phyloP scores from a whole-genome alignment of 2,329 filamentous ascomycete species.

The Penicillium sp. region DNA sequence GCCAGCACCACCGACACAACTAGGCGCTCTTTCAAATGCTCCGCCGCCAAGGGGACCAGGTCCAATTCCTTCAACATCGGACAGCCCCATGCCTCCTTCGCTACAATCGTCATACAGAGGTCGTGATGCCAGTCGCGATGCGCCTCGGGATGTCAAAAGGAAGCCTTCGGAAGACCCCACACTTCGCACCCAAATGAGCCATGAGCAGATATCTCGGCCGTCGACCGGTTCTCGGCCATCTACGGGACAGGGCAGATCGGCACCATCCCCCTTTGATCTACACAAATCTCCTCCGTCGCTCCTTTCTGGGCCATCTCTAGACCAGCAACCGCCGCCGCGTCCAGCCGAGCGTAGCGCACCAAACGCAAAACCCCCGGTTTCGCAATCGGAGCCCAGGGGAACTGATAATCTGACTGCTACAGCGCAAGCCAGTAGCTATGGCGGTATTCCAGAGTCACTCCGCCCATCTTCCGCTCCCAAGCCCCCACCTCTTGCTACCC shows the following conservation, averaged over 20 bases:
- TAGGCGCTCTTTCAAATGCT: constrained; percentile 9
- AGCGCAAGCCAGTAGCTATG: constrained; percentile 22
- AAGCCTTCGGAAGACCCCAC: constrained; percentile 40
- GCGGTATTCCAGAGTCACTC: constrained; percentile 22
- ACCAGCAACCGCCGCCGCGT: constrained; percentile 29
- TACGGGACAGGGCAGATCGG: constrained; percentile 22
- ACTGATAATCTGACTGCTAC: constrained; percentile 22
- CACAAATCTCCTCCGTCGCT: constrained; percentile 17
- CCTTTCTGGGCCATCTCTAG: constrained; percentile 22
- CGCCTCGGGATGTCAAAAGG: constrained; percentile 30
- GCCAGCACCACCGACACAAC: constrained; percentile 1
- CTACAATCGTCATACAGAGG: constrained; percentile 33
- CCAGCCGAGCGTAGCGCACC: constrained; percentile 24
- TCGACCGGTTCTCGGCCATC: constrained; percentile 33
- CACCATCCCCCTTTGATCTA: constrained; percentile 32
- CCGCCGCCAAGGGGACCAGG: constrained; percentile 28
- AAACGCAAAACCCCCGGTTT: constrained; percentile 13
- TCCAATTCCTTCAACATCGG: constrained; percentile 16
- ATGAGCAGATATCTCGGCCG: constrained; percentile 42
- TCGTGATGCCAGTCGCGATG: constrained; percentile 42
- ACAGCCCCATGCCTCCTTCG: constrained; percentile 2
- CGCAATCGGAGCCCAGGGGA: constrained; percentile 24
- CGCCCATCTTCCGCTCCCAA: constrained; percentile 28
- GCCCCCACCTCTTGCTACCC: constrained; percentile 13
- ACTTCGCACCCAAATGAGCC: constrained; percentile 39